Percentiles rank a stretch among this genome's conserved stretches.
These are phyloP conservation scores for Aspergillus viridinutans DNA, from an alignment of 2,329 filamentous ascomycete species.

Conservation along the genomic window DNA sequence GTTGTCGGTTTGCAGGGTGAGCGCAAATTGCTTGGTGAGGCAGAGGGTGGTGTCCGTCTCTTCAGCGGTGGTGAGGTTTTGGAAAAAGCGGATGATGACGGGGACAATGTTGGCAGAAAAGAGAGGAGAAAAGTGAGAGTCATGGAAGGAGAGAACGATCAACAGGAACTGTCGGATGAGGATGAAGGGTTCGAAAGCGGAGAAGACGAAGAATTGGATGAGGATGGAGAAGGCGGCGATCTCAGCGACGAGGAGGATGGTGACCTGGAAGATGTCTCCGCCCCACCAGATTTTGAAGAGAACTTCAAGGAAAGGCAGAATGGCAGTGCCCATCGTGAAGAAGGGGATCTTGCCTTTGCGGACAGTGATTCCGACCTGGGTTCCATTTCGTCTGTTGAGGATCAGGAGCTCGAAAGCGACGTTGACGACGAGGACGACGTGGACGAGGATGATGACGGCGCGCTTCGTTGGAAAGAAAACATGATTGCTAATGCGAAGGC, in stretches of 20 bases:
- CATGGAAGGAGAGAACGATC: constrained; percentile 47
- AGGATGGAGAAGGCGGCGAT: constrained; percentile 34
- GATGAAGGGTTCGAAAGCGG: constrained; percentile 50
- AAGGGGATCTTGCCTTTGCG: constrained; percentile 80
- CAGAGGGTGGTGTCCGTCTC: constrained; percentile 75
- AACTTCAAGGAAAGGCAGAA: constrained; percentile 45
- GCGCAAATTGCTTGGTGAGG: constrained; percentile 74
- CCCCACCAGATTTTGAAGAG: constrained; percentile 42
- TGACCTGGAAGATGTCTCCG: constrained; percentile 30
- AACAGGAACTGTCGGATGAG: constrained; percentile 55
- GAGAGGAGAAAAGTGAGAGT: constrained; percentile 49
- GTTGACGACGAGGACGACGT: constrained; percentile 45
- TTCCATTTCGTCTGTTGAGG: constrained; percentile 66
- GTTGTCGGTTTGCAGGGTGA: constrained; percentile 86
- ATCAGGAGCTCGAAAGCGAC: constrained; percentile 51
- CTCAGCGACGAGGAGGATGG: constrained; percentile 34
- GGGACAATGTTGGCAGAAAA: constrained; percentile 56
- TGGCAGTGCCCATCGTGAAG: constrained; percentile 52
- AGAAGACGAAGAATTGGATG: constrained; percentile 53
- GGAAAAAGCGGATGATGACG: constrained; percentile 50
- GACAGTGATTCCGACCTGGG: constrained; percentile 97
- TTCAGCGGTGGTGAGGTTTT: constrained; percentile 75
- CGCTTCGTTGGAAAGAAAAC: constrained; percentile 82
- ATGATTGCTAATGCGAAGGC: constrained; percentile 69
- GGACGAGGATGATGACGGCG: constrained; percentile 69